phyloP scores from a whole-genome alignment of 768 basidiomycete genomes.

The Phaeotremella fagi region DNA sequence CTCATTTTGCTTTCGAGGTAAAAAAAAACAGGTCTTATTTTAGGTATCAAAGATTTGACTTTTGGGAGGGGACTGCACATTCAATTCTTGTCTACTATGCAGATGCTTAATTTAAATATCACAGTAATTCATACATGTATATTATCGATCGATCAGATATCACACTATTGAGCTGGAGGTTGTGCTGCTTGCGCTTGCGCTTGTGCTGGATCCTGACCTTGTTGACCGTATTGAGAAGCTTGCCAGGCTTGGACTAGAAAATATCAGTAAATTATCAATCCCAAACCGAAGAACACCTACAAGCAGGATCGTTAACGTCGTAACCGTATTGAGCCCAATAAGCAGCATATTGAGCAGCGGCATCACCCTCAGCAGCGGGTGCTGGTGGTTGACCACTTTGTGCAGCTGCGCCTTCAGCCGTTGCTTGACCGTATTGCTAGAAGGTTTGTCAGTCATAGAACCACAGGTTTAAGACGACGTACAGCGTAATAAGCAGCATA shows the following conservation, averaged over 20 bases:
- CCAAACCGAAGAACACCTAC: conserved; percentile 24
- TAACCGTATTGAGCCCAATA: conserved; percentile 48
- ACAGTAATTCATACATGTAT: too few relatives aligned
- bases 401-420: conserved; percentile 14
- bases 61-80: conserved; percentile 15
- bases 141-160: too few relatives aligned
- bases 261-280: background rate
- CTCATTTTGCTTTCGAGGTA: background rate
- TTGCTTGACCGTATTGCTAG: conserved; percentile 9
- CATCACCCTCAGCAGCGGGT: conserved; percentile 22
- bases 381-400: conserved; percentile 14
- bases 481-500: conserved; percentile 43
- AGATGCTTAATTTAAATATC: too few relatives aligned
- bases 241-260: conserved; percentile 45
- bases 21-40: background rate
- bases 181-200: conserved; percentile 9
- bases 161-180: too few relatives aligned
- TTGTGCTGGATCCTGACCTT: conserved; percentile 22
- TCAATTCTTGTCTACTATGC: too few relatives aligned
- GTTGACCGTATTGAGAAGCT: conserved; percentile 38
- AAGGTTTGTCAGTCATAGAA: background rate
- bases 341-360: conserved; percentile 42
- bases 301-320: conserved; percentile 47
- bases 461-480: background rate
- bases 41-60: background rate